Percentiles rank a stretch among this genome's conserved stretches.
Evolutionary conservation across 352 stramenopile genomes (phyloP).

Genomic region (Halophytophthora polymorphica): DNA sequence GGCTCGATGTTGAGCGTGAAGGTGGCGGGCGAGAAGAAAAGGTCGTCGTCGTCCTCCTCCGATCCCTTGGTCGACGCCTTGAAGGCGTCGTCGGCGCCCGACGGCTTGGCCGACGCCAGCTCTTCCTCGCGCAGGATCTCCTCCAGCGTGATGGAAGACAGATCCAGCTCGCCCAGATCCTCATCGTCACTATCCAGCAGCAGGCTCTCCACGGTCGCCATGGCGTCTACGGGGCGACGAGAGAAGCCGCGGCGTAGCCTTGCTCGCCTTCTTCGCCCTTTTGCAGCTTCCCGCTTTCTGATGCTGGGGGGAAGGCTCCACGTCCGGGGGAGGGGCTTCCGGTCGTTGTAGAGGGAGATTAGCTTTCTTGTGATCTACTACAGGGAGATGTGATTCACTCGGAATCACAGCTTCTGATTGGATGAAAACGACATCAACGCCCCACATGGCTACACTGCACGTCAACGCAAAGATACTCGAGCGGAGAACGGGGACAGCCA

Average conservation of each 20-base stretch:
- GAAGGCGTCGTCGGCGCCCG: conserved; percentile 18
- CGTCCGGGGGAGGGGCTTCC: no score
- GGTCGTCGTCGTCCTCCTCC: conserved; percentile 38
- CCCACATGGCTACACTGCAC: no score
- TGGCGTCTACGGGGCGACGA: conserved; percentile 10
- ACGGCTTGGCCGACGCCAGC: conserved; percentile 27
- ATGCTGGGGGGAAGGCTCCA: no score
- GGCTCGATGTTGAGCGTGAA: conserved; percentile 62
- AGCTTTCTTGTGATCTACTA: no score
- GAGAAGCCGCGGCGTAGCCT: background rate
- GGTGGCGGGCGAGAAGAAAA: conserved; percentile 73
- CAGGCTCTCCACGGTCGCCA: conserved; percentile 56
- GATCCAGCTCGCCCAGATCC: conserved; percentile 60
- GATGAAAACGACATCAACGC: no score
- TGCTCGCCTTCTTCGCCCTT: no score
- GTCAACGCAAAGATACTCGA: no score
- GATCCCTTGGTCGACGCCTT: conserved; percentile 3
- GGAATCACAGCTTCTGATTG: no score
- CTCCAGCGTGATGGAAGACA: conserved; percentile 65
- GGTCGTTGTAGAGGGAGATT: no score
- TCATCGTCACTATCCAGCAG: conserved; percentile 69
- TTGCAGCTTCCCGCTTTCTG: no score
- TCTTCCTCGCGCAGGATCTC: conserved; percentile 74
- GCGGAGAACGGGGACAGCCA: no score
- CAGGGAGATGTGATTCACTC: no score